These are phyloP conservation scores for Psilocybe sp. DNA, from an alignment of 768 basidiomycete genomes.

Conservation along the genomic window DNA sequence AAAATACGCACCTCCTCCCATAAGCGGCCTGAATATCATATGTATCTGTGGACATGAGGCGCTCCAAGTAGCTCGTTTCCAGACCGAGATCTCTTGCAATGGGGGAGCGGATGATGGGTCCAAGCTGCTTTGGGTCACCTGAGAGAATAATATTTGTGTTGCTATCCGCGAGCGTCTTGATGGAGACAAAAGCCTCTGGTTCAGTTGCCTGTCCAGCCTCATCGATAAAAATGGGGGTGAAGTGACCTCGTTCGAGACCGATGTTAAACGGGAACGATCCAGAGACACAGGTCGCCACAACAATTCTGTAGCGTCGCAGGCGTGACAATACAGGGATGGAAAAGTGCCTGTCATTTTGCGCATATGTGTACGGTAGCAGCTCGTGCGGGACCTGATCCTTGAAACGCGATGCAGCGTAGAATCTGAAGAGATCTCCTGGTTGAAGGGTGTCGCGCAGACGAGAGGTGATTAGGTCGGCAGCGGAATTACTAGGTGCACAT, in stretches of 20 bases:
- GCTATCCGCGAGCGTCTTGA: slow-evolving; percentile 56
- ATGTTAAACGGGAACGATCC: slow-evolving; percentile 53
- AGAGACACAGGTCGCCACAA: slow-evolving; percentile 67
- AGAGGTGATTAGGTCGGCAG: slow-evolving; percentile 55
- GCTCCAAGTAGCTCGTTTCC: slow-evolving; percentile 58
- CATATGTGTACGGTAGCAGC: slow-evolving; percentile 34
- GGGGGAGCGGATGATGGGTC: slow-evolving; percentile 60
- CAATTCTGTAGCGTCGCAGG: slow-evolving; percentile 44
- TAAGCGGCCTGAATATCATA: slow-evolving; percentile 33
- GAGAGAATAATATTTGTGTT: slow-evolving; percentile 59
- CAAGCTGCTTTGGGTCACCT: slow-evolving; percentile 71
- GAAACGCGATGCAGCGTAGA: slow-evolving; percentile 44
- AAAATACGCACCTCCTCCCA: slow-evolving; percentile 13
- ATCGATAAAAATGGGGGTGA: slow-evolving; percentile 66
- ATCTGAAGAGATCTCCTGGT: slow-evolving; percentile 41
- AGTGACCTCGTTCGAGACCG: slow-evolving; percentile 60
- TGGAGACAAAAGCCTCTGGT: slow-evolving; percentile 59
- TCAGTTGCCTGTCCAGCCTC: slow-evolving; percentile 75
- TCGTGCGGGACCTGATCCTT: slow-evolving; percentile 43
- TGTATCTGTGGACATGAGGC: slow-evolving; percentile 47
- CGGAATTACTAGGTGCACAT: slow-evolving; percentile 69
- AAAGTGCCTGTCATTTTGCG: slow-evolving; percentile 33
- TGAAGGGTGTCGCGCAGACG: slow-evolving; percentile 32
- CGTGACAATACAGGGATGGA: slow-evolving; percentile 34
- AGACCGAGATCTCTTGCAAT: slow-evolving; percentile 57